Base-by-base conservation (phyloP, 495 filamentous ascomycete genomes). In the Ramalina intermedia region DNA sequence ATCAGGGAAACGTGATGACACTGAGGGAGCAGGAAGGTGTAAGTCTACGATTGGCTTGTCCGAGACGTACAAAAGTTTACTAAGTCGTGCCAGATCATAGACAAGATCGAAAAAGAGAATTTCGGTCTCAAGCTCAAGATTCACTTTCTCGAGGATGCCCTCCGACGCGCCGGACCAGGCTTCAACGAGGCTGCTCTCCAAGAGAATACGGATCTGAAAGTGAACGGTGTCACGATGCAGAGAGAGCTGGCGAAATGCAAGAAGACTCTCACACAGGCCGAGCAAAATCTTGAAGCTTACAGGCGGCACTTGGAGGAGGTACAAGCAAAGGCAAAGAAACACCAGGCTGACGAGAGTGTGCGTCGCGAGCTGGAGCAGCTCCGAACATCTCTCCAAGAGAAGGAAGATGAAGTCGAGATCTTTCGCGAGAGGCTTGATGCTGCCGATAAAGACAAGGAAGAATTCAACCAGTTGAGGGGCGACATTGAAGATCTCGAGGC, bases 81-180 rank as follows among this genome's bases (percentile, higher is more conserved):
- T 60, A 21, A 50, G 17, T 12, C 12, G 17, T 40, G 47, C 13
- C 20, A 82, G 79, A 77, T 80, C 49, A 90, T 98, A 56, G 87
- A 94, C 63, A 84, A 82, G 58, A 87, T 96, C 52, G 87, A 96
- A 62, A 98, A 96, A 67, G 72, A 76, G 46, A 96, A 96, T 55
- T 98, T 96, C 60, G 91, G 95, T 59, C 71, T 98, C 37, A 98
- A 98, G 64, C 81, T 98, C 63, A 88, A 94, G 63, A 91, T 96
- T 43, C 90, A 94, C 68, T 96, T 94, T 58, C 76, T 98, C 29
- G 91, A 89, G 58, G 87, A 96, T 57, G 80, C 84, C 21, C 61
- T 96, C 14, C 73, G 81, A 36, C 94, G 90, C 60, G 75, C 80
- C 21, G 93, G 91, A 0, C 88, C 87, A 2, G 82, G 84, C 33